phyloP scores from a whole-genome alignment of 1,139 yeast genomes.

The Nakaseomyces bracarensis region DNA sequence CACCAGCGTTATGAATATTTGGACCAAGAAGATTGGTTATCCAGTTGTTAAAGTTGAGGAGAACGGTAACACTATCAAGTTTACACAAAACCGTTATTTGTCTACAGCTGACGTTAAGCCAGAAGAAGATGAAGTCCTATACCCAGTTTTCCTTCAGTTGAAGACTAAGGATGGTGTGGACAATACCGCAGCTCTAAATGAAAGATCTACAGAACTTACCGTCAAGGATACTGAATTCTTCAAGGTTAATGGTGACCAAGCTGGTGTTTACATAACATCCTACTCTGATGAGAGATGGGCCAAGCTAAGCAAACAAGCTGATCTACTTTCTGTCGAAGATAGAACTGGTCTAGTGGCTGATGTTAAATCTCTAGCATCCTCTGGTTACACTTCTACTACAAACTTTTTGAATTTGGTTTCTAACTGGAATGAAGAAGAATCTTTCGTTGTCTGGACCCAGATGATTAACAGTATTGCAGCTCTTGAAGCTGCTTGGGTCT shows the following conservation, averaged over 20 bases:
- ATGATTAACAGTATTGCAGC: conserved; percentile 48
- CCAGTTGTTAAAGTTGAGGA: conserved; percentile 59
- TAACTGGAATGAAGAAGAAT: conserved; percentile 59
- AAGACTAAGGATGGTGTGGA: conserved; percentile 59
- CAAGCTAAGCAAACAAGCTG: conserved; percentile 68
- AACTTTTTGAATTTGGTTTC: conserved; percentile 57
- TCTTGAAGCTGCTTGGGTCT: conserved; percentile 58
- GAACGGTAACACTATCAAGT: conserved; percentile 38
- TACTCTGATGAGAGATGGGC: conserved; percentile 69
- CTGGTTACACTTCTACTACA: conserved; percentile 65
- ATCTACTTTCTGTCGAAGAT: conserved; percentile 68
- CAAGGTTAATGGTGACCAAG: conserved; percentile 74
- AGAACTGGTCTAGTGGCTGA: conserved; percentile 83
- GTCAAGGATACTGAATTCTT: conserved; percentile 42
- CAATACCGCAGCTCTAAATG: conserved; percentile 47
- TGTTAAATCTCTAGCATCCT: conserved; percentile 60
- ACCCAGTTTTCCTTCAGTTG: conserved; percentile 73
- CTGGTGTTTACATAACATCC: conserved; percentile 76
- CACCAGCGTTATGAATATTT: conserved; percentile 56
- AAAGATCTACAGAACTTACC: conserved; percentile 44
- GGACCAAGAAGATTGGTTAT: conserved; percentile 75
- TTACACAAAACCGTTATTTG: conserved; percentile 64
- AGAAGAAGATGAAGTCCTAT: conserved; percentile 59
- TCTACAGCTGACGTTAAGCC: conserved; percentile 66
- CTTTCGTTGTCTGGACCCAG: conserved; percentile 74